A percentile compares a stretch with the other conserved stretches of the same genome.
Conservation (phyloP, 2,329 filamentous ascomycete species). For the Diaporthe ilicicola region DNA sequence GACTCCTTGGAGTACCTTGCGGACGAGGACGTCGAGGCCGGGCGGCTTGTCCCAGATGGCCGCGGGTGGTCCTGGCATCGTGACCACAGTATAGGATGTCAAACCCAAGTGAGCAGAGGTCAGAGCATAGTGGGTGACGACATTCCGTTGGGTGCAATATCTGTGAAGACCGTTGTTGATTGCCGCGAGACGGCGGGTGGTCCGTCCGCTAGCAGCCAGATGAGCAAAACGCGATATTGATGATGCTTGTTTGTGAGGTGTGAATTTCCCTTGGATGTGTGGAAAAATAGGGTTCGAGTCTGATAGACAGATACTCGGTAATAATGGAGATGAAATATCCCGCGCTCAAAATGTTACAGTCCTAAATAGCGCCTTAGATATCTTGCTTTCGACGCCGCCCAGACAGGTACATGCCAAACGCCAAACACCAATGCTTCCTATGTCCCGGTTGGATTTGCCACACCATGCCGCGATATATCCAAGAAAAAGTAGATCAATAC, state of each 20-base stretch:
- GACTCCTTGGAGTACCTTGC: neutral
- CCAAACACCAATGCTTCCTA: constrained; percentile 24
- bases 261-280: neutral
- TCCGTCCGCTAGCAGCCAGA: neutral
- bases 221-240: neutral
- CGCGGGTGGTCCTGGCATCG: neutral
- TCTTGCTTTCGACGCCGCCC: neutral
- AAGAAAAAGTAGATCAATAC: neutral
- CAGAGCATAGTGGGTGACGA: constrained; percentile 5
- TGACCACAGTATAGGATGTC: neutral
- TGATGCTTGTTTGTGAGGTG: neutral
- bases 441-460: neutral
- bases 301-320: constrained; percentile 8
- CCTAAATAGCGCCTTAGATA: constrained; percentile 15
- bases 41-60: neutral
- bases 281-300: neutral
- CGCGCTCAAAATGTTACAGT: constrained; percentile 9
- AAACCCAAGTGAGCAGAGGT: neutral
- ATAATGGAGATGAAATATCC: constrained; percentile 26
- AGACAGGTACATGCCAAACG: neutral
- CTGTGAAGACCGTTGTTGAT: neutral
- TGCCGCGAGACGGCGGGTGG: neutral
- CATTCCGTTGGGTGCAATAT: neutral
- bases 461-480: neutral
- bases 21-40: constrained; percentile 4